Evolutionary conservation across 2,329 filamentous ascomycete species (phyloP).

Genomic region (Aspergillus neotritici): DNA sequence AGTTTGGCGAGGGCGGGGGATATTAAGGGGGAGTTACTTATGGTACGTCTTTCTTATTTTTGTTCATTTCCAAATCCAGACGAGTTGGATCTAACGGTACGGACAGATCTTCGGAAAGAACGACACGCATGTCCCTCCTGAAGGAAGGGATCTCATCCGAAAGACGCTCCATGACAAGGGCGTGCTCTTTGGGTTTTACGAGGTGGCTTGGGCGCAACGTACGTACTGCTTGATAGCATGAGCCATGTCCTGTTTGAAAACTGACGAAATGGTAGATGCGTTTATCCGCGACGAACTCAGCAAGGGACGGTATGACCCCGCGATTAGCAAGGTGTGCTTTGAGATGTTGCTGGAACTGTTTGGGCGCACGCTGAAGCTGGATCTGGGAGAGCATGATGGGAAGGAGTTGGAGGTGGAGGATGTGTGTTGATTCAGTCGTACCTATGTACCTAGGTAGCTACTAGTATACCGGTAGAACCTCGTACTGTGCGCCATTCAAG

Average conservation of each 20-base stretch:
- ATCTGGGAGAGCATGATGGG: conserved; percentile 65
- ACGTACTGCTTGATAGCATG: conserved; percentile 25
- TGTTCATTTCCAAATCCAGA: background rate
- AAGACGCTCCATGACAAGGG: conserved; percentile 72
- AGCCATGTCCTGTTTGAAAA: background rate
- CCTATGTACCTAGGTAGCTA: background rate
- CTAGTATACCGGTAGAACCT: too few species aligned
- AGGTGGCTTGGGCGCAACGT: conserved; percentile 87
- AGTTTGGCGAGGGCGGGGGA: conserved; percentile 55
- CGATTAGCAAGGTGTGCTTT: conserved; percentile 80
- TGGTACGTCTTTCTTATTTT: conserved; percentile 44
- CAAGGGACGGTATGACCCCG: conserved; percentile 90
- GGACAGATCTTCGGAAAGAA: conserved; percentile 77
- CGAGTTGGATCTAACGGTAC: too few species aligned
- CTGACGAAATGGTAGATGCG: conserved; percentile 52
- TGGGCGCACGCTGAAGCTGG: conserved; percentile 67
- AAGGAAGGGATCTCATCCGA: conserved; percentile 76
- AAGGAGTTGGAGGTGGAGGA: conserved; percentile 62
- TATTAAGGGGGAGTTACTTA: conserved; percentile 71
- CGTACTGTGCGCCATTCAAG: too few species aligned
- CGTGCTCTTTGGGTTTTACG: conserved; percentile 73
- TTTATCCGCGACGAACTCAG: conserved; percentile 90
- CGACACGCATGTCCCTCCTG: conserved; percentile 82
- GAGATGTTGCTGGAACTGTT: conserved; percentile 87
- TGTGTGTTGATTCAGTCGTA: conserved; percentile 53